Evolutionary conservation across 805 yeast species (phyloP).

Genomic region (Cyberlindnera maritima): DNA sequence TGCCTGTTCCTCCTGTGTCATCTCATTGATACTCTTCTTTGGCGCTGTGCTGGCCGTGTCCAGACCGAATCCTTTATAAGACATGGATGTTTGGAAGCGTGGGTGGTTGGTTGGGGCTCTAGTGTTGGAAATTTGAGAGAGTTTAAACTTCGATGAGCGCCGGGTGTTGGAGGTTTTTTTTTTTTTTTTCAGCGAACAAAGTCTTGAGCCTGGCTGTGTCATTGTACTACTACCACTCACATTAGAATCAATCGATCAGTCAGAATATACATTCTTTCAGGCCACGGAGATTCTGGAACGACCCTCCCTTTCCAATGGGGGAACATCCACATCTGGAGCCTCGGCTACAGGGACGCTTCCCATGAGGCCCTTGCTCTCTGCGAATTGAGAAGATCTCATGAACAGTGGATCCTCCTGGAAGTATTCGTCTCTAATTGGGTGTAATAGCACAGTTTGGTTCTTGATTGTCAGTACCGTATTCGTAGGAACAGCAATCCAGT

Average conservation of each 20-base stretch:
- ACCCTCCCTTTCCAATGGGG: constrained; percentile 80
- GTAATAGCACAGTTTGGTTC: constrained; percentile 82
- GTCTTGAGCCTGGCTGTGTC: neutral
- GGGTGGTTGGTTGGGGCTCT: neutral
- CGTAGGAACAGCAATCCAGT: constrained; percentile 97
- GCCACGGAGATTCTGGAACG: constrained; percentile 35
- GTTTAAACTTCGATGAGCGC: neutral
- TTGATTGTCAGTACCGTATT: constrained; percentile 81
- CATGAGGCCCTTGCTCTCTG: constrained; percentile 89
- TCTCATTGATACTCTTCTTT: constrained; percentile 54
- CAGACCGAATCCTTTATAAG: constrained; percentile 41
- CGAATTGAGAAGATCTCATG: constrained; percentile 74
- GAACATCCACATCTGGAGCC: constrained; percentile 50
- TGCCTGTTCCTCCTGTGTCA: constrained; percentile 92
- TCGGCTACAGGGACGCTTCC: constrained; percentile 81
- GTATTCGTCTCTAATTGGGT: constrained; percentile 89
- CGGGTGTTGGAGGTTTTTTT: neutral
- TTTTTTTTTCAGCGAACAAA: neutral
- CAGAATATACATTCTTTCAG: neutral
- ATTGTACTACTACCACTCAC: too few relatives aligned
- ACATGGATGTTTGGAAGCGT: constrained; percentile 25
- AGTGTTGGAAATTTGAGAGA: neutral
- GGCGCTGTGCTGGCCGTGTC: constrained; percentile 38
- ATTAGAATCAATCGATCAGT: too few relatives aligned
- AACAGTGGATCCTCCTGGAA: constrained; percentile 68